Evolutionary conservation across 2,329 filamentous ascomycete species (phyloP).

Genomic region (Penicillium sumatraense): DNA sequence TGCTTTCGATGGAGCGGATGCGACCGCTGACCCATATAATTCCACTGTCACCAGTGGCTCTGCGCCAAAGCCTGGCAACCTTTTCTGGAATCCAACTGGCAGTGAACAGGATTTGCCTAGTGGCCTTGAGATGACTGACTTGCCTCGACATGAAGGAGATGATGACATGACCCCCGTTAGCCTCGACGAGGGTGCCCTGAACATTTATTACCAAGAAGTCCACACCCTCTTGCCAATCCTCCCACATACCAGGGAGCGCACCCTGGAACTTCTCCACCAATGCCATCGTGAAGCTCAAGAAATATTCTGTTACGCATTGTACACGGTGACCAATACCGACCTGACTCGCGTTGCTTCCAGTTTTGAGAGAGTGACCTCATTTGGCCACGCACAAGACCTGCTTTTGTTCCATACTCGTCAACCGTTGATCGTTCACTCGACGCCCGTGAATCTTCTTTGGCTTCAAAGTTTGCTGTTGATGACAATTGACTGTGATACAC

Average conservation of each 20-base stretch:
- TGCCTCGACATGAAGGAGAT: constrained; percentile 36
- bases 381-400: constrained; percentile 47
- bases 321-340: constrained; percentile 45
- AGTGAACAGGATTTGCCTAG: constrained; percentile 38
- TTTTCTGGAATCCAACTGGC: constrained; percentile 44
- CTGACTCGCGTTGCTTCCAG: constrained; percentile 36
- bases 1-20: constrained; percentile 39
- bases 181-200: constrained; percentile 45
- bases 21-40: constrained; percentile 36
- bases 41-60: constrained; percentile 42
- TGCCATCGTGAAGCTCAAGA: constrained; percentile 47
- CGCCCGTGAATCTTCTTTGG: constrained; percentile 44
- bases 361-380: constrained; percentile 42
- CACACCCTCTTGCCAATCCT: constrained; percentile 47
- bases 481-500: constrained; percentile 48
- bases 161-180: constrained; percentile 41
- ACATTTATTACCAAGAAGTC: constrained; percentile 47
- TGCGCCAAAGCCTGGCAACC: constrained; percentile 40
- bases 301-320: constrained; percentile 45
- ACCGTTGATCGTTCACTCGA: constrained; percentile 38
- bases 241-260: constrained; percentile 44
- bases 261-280: constrained; percentile 43
- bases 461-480: constrained; percentile 48
- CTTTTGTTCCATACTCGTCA: constrained; percentile 45
- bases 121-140: constrained; percentile 37